Evolutionary conservation across 352 stramenopile genomes (phyloP).

Genomic region (Phytopythium sindhum): DNA sequence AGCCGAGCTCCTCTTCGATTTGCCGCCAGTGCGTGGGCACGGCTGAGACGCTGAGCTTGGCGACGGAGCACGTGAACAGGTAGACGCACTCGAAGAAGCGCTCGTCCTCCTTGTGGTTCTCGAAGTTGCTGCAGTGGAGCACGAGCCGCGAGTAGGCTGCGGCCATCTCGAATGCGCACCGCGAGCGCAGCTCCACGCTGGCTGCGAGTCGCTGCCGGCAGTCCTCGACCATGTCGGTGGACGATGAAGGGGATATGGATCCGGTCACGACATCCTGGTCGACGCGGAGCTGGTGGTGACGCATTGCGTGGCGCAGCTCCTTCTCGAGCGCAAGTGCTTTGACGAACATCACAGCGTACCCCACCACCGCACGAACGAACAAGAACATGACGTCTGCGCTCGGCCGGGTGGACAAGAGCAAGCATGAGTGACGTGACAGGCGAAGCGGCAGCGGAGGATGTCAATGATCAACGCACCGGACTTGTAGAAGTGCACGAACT

Average conservation of each 20-base stretch:
- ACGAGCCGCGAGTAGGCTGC: conserved; percentile 63
- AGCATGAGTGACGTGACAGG: neutral
- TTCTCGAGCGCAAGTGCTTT: conserved; percentile 53
- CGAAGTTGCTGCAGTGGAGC: conserved; percentile 80
- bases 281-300: conserved; percentile 23
- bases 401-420: neutral
- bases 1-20: conserved; percentile 70
- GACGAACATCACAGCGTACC: conserved; percentile 63
- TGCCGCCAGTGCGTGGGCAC: conserved; percentile 41
- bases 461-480: conserved; percentile 21
- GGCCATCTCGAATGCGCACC: conserved; percentile 37
- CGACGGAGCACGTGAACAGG: conserved; percentile 71
- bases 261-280: conserved; percentile 11
- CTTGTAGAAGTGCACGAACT: conserved; percentile 69
- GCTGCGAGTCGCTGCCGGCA: conserved; percentile 24
- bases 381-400: conserved; percentile 64
- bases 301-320: conserved; percentile 18
- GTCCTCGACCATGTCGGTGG: conserved; percentile 10
- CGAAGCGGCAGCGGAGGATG: neutral
- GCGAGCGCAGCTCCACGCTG: conserved; percentile 24
- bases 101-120: conserved; percentile 82
- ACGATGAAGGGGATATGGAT: neutral
- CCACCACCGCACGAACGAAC: conserved; percentile 62
- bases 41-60: conserved; percentile 53
- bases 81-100: conserved; percentile 81